phyloP scores from a whole-genome alignment of 441 rosid species.

The Arabidopsis lyrata region DNA sequence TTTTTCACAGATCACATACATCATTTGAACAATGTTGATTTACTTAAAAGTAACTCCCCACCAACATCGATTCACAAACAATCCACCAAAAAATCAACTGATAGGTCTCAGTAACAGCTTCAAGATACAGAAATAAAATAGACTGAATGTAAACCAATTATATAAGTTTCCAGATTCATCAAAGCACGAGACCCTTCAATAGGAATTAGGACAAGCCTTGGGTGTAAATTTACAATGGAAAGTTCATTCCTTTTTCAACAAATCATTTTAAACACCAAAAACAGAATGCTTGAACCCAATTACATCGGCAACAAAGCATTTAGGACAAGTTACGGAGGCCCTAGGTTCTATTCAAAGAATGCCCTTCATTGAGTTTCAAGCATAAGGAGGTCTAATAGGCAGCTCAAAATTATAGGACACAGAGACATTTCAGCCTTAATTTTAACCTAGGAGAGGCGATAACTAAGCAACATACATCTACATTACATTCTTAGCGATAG shows the following conservation, averaged over 20 bases:
- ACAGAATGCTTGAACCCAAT: conserved; percentile 3
- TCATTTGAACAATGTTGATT: neutral
- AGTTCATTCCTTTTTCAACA: neutral
- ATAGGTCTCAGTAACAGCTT: neutral
- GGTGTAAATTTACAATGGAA: neutral
- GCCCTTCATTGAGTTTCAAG: conserved; percentile 2
- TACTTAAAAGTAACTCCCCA: neutral
- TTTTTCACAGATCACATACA: neutral
- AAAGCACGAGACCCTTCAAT: neutral
- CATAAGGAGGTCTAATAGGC: neutral
- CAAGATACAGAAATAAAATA: neutral
- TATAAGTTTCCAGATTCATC: conserved; percentile 7
- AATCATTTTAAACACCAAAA: conserved; percentile 6
- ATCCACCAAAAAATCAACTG: neutral
- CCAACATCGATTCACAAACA: neutral
- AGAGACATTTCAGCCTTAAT: neutral
- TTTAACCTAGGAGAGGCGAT: neutral
- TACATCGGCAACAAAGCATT: conserved; percentile 1
- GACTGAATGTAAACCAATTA: neutral
- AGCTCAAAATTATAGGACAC: neutral
- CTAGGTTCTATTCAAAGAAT: neutral
- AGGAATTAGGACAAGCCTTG: neutral
- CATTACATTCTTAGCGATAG: neutral
- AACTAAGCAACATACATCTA: neutral
- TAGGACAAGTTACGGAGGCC: conserved; percentile 38